These are phyloP conservation scores for Podila verticillata DNA, from an alignment of 192 early-diverging fungal species.

Conservation along the genomic window DNA sequence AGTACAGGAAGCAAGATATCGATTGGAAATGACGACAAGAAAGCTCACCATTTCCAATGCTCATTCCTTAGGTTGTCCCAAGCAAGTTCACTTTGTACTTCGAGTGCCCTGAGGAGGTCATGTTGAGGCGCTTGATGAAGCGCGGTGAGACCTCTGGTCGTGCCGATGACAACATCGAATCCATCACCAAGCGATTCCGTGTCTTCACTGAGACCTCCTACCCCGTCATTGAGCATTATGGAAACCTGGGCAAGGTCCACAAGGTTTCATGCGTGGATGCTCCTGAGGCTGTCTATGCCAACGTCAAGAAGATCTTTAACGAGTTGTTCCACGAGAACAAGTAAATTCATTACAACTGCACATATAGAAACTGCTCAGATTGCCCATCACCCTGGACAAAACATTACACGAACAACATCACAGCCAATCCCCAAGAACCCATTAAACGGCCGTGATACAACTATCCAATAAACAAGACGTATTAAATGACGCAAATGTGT, in stretches of 20 bases:
- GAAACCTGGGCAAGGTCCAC: constrained; percentile 80
- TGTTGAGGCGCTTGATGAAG: constrained; percentile 91
- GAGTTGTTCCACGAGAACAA: constrained; percentile 51
- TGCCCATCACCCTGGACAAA: too few species aligned
- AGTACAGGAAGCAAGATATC: too few species aligned
- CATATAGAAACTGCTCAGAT: too few species aligned
- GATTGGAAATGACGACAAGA: too few species aligned
- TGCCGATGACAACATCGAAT: constrained; percentile 94
- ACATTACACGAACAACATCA: too few species aligned
- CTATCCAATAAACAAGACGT: too few species aligned
- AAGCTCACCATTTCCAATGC: too few species aligned
- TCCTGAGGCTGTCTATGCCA: constrained; percentile 74
- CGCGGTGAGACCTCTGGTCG: constrained; percentile 95
- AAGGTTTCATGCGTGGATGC: constrained; percentile 74
- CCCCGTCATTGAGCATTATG: constrained; percentile 91
- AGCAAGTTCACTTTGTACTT: constrained; percentile 88
- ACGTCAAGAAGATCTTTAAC: constrained; percentile 68
- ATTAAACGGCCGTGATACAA: too few species aligned
- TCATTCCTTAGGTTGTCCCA: constrained; percentile 55
- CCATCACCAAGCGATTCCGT: constrained; percentile 94
- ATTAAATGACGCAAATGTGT: too few species aligned
- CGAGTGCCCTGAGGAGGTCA: constrained; percentile 93
- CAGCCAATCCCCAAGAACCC: too few species aligned
- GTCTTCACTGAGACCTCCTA: constrained; percentile 87
- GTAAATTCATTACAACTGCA: not conserved